Evolutionary conservation across 164 flowering plant genomes (phyloP), one percentile per base, ranked within the genome.

Genomic region (Umbellularia californica): DNA sequence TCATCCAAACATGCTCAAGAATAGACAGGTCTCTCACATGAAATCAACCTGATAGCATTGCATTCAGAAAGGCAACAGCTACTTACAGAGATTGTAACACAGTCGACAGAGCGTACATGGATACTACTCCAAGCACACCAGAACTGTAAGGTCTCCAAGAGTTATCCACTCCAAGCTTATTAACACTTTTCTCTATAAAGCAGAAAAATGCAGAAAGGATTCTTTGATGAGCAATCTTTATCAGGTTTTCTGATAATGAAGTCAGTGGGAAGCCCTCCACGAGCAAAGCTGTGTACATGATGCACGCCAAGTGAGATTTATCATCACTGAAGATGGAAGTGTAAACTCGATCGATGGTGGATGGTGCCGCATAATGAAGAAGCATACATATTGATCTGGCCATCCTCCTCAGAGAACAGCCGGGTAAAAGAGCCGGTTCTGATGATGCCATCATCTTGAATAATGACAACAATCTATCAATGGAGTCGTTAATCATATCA

Each of bases 251-350:
- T 65, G 97, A 83, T 20, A 95, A 84, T 24, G 81, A 79, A 75
- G 87, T 80, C 30, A 92, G 77, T 27, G 96, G 91, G 79, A 92
- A 90, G 3, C 97, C 99, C 81, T 95, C 99, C 86, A 84, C 73
- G 55, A 95, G 88, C 81, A 95, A 79, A 24, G 90, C 90, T 67
- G 83, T 50, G 74, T 75, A 76, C 76, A 89, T 72, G 50, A 79
- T 73, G 25, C 81, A 79, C 65, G 92, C 83, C 20, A 71, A 69
- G 9, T 84, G 83, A 72, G 83, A 80, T 78, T 71, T 78, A 10
- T 82, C 83, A 68, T 82, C 82, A 58, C 70, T 71, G 55, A 83
- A 25, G 71, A 87, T 68, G 60, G 75, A 81, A 67, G 41, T 79
- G 78, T 86, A 93, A 73, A 88, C 81, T 65, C 58, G 84, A 73